These are phyloP conservation scores for Pseudoscleropodium purum DNA, from an alignment of 225 moss, liverwort and hornwort species.

Conservation along the genomic window DNA sequence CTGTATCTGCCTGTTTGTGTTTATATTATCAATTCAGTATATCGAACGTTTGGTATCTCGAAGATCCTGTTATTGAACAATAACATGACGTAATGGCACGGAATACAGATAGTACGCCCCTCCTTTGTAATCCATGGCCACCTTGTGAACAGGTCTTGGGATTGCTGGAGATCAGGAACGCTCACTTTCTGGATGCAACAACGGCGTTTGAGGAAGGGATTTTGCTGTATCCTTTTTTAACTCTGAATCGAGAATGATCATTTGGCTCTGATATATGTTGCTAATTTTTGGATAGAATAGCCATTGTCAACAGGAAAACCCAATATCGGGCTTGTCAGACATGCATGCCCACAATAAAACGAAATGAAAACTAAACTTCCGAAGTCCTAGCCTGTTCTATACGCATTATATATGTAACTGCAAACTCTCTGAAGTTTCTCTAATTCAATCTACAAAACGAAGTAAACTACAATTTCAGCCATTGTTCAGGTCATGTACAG, in stretches of 20 bases:
- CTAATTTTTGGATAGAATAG: not conserved
- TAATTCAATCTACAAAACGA: not conserved
- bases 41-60: not conserved
- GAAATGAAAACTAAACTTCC: not conserved
- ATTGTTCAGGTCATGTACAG: not conserved
- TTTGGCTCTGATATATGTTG: not conserved
- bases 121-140: not conserved
- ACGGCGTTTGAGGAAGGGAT: conserved; percentile 37
- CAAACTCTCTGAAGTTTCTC: not conserved
- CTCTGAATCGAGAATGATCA: not conserved
- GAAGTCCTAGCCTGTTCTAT: not conserved
- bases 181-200: conserved; percentile 32
- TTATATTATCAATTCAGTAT: not conserved
- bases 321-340: not conserved
- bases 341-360: not conserved
- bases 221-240: conserved; percentile 38
- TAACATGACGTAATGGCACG: not conserved
- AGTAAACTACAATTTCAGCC: not conserved
- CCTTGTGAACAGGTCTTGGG: conserved; percentile 28
- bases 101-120: not conserved
- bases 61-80: not conserved
- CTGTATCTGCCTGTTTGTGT: not conserved
- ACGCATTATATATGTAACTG: not conserved
- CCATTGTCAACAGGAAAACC: not conserved
- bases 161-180: conserved; percentile 31